These are phyloP conservation scores for Kwoniella shivajii DNA, from an alignment of 1,284 basidiomycete species.

Conservation along the genomic window DNA sequence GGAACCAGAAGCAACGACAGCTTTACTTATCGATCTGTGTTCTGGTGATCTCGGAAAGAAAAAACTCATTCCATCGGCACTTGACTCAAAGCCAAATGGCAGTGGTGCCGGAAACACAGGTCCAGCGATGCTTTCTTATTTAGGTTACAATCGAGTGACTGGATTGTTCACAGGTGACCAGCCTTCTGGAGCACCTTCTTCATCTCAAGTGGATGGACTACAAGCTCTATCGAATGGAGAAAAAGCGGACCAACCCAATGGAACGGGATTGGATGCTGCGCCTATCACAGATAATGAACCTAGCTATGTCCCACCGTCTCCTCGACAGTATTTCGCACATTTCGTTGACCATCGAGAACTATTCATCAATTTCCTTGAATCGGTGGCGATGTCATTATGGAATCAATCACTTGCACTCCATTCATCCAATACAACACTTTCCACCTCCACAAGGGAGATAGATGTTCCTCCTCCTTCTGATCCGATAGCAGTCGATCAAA, in stretches of 20 bases:
- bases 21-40: slow-evolving; percentile 88
- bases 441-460: slow-evolving; percentile 8
- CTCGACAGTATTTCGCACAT: slow-evolving; percentile 86
- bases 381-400: slow-evolving; percentile 79
- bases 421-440: neutral
- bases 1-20: slow-evolving; percentile 83
- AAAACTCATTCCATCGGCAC: slow-evolving; percentile 39
- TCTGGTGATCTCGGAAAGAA: slow-evolving; percentile 61
- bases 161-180: slow-evolving; percentile 44
- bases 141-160: slow-evolving; percentile 67
- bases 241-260: slow-evolving; percentile 45
- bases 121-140: slow-evolving; percentile 73
- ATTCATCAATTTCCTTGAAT: slow-evolving; percentile 87
- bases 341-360: slow-evolving; percentile 86
- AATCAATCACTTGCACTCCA: slow-evolving; percentile 63
- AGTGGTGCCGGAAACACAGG: slow-evolving; percentile 36
- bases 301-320: slow-evolving; percentile 68
- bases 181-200: slow-evolving; percentile 50
- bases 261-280: slow-evolving; percentile 23
- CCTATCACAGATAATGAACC: slow-evolving; percentile 8
- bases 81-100: slow-evolving; percentile 40
- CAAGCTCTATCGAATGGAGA: slow-evolving; percentile 25
- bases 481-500: slow-evolving; percentile 69
- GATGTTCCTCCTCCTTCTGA: slow-evolving; percentile 59
- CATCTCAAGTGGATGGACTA: slow-evolving; percentile 40